Evolutionary conservation across 1,284 basidiomycete species (phyloP).

Genomic region (Malassezia sympodialis): DNA sequence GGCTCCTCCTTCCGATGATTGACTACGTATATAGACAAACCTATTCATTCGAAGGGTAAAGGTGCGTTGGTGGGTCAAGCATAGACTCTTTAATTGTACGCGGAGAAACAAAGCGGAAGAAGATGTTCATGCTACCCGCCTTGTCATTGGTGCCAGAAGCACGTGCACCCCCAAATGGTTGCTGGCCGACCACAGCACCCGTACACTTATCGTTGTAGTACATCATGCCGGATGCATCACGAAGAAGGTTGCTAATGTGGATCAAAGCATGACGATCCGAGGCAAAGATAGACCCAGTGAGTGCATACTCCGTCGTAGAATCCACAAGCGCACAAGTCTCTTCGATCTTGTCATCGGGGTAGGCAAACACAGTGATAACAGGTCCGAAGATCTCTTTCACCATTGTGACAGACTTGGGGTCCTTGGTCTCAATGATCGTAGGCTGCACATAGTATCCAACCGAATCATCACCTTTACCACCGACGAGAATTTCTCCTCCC

Average conservation of each 20-base stretch:
- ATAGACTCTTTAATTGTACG: conserved; percentile 88
- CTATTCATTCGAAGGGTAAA: conserved; percentile 43
- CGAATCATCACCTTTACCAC: conserved; percentile 73
- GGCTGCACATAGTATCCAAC: conserved; percentile 89
- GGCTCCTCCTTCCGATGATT: conserved; percentile 49
- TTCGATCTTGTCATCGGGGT: conserved; percentile 57
- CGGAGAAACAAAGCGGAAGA: conserved; percentile 55
- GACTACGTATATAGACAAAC: background rate
- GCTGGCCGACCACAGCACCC: conserved; percentile 66
- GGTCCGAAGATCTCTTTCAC: conserved; percentile 95
- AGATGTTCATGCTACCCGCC: conserved; percentile 76
- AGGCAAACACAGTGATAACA: conserved; percentile 66
- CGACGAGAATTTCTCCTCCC: conserved; percentile 77
- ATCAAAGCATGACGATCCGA: conserved; percentile 42
- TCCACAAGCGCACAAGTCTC: conserved; percentile 79
- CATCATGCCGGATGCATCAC: conserved; percentile 46
- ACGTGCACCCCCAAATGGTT: conserved; percentile 89
- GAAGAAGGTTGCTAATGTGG: conserved; percentile 41
- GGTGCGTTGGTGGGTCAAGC: conserved; percentile 31
- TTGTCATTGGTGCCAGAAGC: conserved; percentile 96
- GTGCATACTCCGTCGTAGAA: conserved; percentile 72
- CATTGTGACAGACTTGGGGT: conserved; percentile 83
- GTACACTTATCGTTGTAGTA: conserved; percentile 59
- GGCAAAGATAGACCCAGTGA: conserved; percentile 51
- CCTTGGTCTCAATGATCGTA: conserved; percentile 85